Conservation (phyloP, 139 green algal species). For the Volvox reticuliferus region DNA sequence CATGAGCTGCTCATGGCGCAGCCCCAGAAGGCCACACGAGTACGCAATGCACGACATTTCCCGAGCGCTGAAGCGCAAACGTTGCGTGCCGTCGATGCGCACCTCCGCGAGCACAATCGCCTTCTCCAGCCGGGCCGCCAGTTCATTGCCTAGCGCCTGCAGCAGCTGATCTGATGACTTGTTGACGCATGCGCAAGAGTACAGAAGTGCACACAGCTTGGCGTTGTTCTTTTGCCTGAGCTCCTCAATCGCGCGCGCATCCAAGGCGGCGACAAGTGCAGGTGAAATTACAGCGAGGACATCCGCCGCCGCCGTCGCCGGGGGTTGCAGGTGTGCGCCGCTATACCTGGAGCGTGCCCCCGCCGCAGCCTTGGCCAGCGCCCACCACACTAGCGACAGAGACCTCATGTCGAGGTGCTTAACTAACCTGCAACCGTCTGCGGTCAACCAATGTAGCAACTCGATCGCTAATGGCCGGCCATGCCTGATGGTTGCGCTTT, state of each 20-base stretch:
- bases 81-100: background rate
- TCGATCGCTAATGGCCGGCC: background rate
- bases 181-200: background rate
- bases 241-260: background rate
- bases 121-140: conserved; percentile 5
- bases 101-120: background rate
- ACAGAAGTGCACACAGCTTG: conserved; percentile 1
- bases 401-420: background rate
- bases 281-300: background rate
- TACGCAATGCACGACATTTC: conserved; percentile 24
- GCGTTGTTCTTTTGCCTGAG: background rate
- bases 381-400: background rate
- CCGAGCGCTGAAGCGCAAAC: background rate
- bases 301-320: background rate
- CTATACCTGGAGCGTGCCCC: background rate
- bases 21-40: conserved; percentile 13
- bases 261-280: background rate
- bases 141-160: background rate
- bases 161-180: background rate
- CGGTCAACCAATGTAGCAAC: background rate
- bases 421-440: conserved; percentile 6
- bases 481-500: background rate
- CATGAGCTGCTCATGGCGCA: conserved; percentile 22
- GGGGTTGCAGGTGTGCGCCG: background rate
- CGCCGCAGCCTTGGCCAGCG: background rate